Evolutionary conservation across 176 grass and related monocot species (phyloP), one percentile per base, ranked within the genome.

Genomic region (Dendrocalamus sinicus): DNA sequence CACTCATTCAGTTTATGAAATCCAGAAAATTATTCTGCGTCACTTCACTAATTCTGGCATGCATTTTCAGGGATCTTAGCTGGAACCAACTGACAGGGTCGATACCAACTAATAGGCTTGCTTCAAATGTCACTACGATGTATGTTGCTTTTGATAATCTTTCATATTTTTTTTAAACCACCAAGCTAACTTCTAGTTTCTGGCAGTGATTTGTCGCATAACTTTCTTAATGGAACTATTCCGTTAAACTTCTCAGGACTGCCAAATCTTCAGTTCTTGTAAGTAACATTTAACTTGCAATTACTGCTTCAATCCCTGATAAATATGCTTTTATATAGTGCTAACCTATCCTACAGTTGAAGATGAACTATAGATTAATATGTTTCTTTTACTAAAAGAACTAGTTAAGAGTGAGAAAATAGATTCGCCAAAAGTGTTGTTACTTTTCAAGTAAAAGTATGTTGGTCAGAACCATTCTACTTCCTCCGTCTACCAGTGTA

Each of bases 51-150:
- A 75, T 62, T 82, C n/a, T 57, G 22, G 54, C 71, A 57, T 82
- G 81, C 45, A 55, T 54, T 99, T 94, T 94, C 93, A 99, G 96
- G 87, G 96, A 99, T 94, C 93, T 99, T 79, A 96, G 96, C 83
- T 92, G 81, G 90, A 99, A 99, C 90, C 81, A 96, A 71, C 82
- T 99, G 88, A 91, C 64, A 9, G 96, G 96, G 51, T 77, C 81
- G 67, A 85, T 99, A 89, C 88, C 96, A 58, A 84, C 84, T 26
- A 83, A 89, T 82, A 94, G 90, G 75, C 89, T 99, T 61, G 73
- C 96, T 66, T 76, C 81, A 73, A 86, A 70, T 77, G 86, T 99
- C 46, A 99, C 96, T 12, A 99, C 96, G 0, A 91, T 96, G 96
- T 98, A 98, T 84, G 81, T 71, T 80, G 15, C 26, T 67, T 26